Conservation (phyloP, 495 filamentous ascomycete genomes). For the Bombardia bombarda region DNA sequence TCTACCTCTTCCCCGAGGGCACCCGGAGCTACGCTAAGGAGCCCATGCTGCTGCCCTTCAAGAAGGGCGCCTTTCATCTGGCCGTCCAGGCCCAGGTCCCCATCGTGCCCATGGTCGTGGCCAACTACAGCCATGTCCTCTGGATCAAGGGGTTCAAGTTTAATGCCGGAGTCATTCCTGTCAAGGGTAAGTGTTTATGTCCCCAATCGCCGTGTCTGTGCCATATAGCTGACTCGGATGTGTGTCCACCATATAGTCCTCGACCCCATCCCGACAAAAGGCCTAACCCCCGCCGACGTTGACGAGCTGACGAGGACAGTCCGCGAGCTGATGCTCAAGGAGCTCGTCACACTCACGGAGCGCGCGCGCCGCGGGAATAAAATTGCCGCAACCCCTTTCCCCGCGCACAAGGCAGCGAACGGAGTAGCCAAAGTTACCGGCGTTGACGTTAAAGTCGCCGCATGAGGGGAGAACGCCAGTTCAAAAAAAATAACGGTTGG, state of each 20-base stretch:
- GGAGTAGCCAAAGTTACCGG: slow-evolving; percentile 17
- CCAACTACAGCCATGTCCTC: slow-evolving; percentile 81
- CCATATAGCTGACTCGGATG: neutral
- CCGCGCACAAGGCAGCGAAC: slow-evolving; percentile 1
- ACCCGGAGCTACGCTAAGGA: slow-evolving; percentile 82
- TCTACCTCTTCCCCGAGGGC: slow-evolving; percentile 92
- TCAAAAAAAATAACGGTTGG: neutral
- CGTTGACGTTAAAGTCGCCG: slow-evolving; percentile 13
- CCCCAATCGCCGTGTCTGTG: neutral
- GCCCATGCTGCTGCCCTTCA: slow-evolving; percentile 79
- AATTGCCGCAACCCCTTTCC: neutral
- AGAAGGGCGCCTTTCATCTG: slow-evolving; percentile 96
- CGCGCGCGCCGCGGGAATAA: slow-evolving; percentile 20
- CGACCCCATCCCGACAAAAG: slow-evolving; percentile 74
- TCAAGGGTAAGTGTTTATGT: slow-evolving; percentile 56
- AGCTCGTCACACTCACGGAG: slow-evolving; percentile 55
- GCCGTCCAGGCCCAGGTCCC: slow-evolving; percentile 90
- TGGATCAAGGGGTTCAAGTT: slow-evolving; percentile 63
- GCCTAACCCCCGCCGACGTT: slow-evolving; percentile 71
- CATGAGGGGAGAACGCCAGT: slow-evolving; percentile 5
- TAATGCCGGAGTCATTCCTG: slow-evolving; percentile 63
- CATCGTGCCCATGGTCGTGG: slow-evolving; percentile 78
- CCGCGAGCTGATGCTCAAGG: slow-evolving; percentile 71
- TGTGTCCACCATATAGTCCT: slow-evolving; percentile 63
- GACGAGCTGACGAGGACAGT: slow-evolving; percentile 65